Base-by-base conservation (phyloP, 2,329 filamentous ascomycete species). In the Stagonosporopsis rhizophila region DNA sequence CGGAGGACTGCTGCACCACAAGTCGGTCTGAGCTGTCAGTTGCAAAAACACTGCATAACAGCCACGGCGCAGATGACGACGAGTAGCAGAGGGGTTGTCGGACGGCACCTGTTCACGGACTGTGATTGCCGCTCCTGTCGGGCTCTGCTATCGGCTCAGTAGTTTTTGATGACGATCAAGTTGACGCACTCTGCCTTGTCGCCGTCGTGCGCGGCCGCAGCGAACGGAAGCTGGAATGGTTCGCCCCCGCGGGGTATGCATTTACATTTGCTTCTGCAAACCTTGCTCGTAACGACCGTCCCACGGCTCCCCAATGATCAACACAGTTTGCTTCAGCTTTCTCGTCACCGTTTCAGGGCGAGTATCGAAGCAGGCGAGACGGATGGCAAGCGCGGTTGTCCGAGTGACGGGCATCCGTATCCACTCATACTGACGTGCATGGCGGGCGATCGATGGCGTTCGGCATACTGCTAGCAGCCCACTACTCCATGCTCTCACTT, bases 1-100 rank as follows among this genome's bases (percentile, higher is more conserved):
- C 54, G 38, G 25, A 52, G 47, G 48, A 52, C 28, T 42, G 44
- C 44, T 49, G 52, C 34, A 56, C 35, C 44, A 56, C 49, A 22
- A 53, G 39, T 37, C 48, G 38, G 48, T 48, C 35, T 52, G 44
- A 49, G 48, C 22, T 52, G 44, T 52, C 49, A 52, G 34, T 49
- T 45, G 49, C 55, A 25, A 52, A 42, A 25, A 47, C 4, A 37
- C 38, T n/a, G 19, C 35, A 38, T 38, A 38, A 47, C 30, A 52
- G 47, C 47, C 32, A 48, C 44, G 17, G n/a, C 34, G 17, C 11
- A 34, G 23, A 22, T 9, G 28, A 32, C 7, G 39, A 39, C 19
- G 22, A 25, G 34, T 7, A 28, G 14, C 17, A 27, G 39, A 22
- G 46, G 34, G 28, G 47, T 39, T 6, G 9, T 46, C 28, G 30